A percentile compares a stretch with the other conserved stretches of the same genome.
These are phyloP conservation scores for Xylaria cubensis DNA, from an alignment of 495 filamentous ascomycete genomes.

Conservation along the genomic window DNA sequence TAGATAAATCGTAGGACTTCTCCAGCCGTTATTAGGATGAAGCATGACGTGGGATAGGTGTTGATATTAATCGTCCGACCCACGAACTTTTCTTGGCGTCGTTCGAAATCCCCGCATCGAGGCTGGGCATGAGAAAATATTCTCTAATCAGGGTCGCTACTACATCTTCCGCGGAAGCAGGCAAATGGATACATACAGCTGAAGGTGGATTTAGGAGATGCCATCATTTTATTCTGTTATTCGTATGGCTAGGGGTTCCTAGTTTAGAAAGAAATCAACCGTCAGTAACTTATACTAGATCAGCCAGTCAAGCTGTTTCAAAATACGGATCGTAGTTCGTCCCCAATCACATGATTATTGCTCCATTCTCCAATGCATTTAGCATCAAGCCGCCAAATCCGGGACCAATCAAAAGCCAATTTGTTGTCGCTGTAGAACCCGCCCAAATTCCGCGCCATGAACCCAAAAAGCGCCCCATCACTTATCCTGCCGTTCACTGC, in stretches of 20 bases:
- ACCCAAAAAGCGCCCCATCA: background rate
- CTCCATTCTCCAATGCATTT: slow-evolving; percentile 11
- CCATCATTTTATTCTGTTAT: background rate
- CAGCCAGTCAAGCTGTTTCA: background rate
- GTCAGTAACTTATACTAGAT: background rate
- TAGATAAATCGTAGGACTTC: background rate
- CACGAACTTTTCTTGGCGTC: slow-evolving; percentile 8
- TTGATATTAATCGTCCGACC: slow-evolving; percentile 8
- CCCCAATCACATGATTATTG: slow-evolving; percentile 1
- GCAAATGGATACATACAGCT: background rate
- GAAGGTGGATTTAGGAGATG: background rate
- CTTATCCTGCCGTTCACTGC: slow-evolving; percentile 3
- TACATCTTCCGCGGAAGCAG: background rate
- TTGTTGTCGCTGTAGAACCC: background rate
- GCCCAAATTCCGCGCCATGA: background rate
- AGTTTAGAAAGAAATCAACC: background rate
- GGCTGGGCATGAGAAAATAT: background rate
- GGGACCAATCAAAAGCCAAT: background rate
- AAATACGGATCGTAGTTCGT: background rate
- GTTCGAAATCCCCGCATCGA: background rate
- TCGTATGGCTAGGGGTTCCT: background rate
- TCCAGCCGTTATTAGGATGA: background rate
- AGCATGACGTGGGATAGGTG: slow-evolving; percentile 8
- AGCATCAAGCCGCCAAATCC: slow-evolving; percentile 8
- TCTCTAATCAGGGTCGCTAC: background rate